Evolutionary conservation across 331 rosid species (phyloP), one percentile per base, ranked within the genome.

Genomic region (Dryas integrifolia): DNA sequence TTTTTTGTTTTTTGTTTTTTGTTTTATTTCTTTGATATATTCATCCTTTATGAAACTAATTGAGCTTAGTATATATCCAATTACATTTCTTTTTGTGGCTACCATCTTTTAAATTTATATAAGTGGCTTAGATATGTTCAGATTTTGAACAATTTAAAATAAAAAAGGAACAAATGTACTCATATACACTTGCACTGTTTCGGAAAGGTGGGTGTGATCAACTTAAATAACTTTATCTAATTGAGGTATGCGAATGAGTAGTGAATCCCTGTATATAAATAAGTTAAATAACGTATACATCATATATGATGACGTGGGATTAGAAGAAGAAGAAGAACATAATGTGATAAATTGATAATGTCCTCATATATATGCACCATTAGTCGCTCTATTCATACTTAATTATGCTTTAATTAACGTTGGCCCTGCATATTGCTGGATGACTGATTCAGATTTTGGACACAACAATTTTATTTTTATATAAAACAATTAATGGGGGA

Each of bases 141-240:
- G 35, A 30, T 30, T 30, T 30, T 30, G 2, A 1, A 44, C 48
- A 44, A 44, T 44, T 9, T 21, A 56, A 60, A 60, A 38, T 6
- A 6, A 7, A 35, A 1, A 15, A 46, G 1, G 7, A 7, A 45
- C 14, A 60, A 63, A n/a, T 53, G 3, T 53, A 49, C 35, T 40
- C 67, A 16, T 41, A 49, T n/a, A 40, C 30, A 45, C 21, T 18
- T 53, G 13, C 67, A 63, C 41, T 41, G 35, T 63, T 40, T 63
- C 30, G 21, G 12, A 63, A 63, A n/a, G 67, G 50, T 63, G 50
- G 14, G 41, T 48, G 67, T 63, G 67, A 63, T 62, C 67, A 40
- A 62, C 67, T 41, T 44, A 5, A 14, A 48, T 30, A 5, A 4
- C 35, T 41, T 30, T 30, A 30, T 30, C 67, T 41, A 63, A 63